A percentile compares a stretch with the other conserved stretches of the same genome.
Conservation (phyloP, 2,329 filamentous ascomycete genomes). For the Nemania serpens region DNA sequence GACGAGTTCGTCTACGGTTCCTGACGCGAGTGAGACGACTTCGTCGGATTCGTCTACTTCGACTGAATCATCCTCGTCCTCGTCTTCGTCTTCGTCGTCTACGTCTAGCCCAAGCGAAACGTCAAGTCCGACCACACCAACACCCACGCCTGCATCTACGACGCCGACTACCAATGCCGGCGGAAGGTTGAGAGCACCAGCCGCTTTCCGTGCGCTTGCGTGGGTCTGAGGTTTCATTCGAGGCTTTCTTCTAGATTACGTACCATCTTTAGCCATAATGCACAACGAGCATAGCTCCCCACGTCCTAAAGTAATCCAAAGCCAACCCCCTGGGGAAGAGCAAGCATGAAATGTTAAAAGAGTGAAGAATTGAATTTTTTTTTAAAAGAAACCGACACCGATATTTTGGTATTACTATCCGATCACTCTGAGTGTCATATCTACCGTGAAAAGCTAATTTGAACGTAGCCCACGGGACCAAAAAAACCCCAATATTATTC, state of each 20-base stretch:
- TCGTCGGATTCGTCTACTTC: neutral
- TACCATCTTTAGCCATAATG: no score
- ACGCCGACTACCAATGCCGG: neutral
- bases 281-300: no score
- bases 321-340: no score
- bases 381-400: no score
- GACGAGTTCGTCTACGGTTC: neutral
- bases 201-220: neutral
- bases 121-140: neutral
- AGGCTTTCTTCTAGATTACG: neutral
- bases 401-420: neutral
- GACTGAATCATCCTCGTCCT: neutral
- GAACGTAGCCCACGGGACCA: neutral
- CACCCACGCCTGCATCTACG: no score
- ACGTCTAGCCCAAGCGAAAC: neutral
- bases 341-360: neutral
- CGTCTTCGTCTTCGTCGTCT: neutral
- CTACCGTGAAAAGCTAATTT: neutral
- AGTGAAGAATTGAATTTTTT: no score
- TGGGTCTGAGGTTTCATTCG: neutral
- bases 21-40: neutral
- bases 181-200: neutral
- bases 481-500: neutral
- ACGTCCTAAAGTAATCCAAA: neutral
- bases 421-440: conserved; percentile 13